Evolutionary conservation across 2,329 filamentous ascomycete genomes (phyloP), one percentile per base, ranked within the genome.

Genomic region (Pseudogymnoascus destructans): DNA sequence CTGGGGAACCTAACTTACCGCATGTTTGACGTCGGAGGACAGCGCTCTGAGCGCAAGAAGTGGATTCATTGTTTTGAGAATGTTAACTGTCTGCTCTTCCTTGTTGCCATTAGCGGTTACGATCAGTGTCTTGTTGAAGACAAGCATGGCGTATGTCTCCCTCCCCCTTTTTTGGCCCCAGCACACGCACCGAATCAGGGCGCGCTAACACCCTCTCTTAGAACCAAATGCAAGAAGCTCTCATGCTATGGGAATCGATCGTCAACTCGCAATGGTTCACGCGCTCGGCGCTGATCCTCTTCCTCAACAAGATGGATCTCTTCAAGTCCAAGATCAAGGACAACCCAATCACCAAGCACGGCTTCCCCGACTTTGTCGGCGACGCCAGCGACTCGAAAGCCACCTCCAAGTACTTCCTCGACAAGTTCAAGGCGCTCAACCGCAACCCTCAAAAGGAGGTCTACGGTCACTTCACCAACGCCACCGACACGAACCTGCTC

Each of bases 111-210:
- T 66, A 95, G 90, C 63, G 92, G 92, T 60, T 97, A 96, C 71
- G 92, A 97, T 69, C 93, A 97, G 72, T 95, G 91, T 67, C 75
- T 97, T 55, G 89, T 96, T 3, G 92, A 97, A 74, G 92, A 97
- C 71, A 91, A 95, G 72, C 93, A 95, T 70, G 91, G 91, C 63
- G 90, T 95, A 78, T 75, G 89, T 77, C 55, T 61, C 55, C 15
- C 15, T n/a, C n/a, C 57, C 7, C 33, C 10, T 46, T 36, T 10
- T 6, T 21, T 19, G 17, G 9, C 17, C 8, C 17, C 36, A 10
- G n/a, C 35, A 17, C 35, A 7, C 19, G 35, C 17, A 36, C 35
- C 5, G 17, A 10, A 25, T 3, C 10, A 54, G 42, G 57, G 23
- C n/a, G 21, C 35, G 36, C 19, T 55, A 49, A 38, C 15, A n/a